phyloP scores from a whole-genome alignment of 2,329 filamentous ascomycete species.

The Coniochaeta sp. region DNA sequence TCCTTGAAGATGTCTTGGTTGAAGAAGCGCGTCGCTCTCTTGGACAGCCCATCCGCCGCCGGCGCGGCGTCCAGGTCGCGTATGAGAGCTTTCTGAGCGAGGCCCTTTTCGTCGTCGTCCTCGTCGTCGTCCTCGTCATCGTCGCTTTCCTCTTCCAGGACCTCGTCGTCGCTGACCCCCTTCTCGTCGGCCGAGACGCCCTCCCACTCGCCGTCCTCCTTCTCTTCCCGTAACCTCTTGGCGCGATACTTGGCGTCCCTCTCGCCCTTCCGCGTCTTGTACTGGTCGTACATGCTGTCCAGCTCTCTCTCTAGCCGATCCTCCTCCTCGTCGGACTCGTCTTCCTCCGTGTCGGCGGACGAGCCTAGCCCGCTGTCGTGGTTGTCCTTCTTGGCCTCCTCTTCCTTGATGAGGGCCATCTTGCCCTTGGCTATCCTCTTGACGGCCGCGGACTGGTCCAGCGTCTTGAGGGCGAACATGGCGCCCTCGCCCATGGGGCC shows the following conservation, averaged over 20 bases:
- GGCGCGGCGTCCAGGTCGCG: slow-evolving; percentile 54
- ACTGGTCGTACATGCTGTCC: slow-evolving; percentile 81
- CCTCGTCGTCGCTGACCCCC: slow-evolving; percentile 49
- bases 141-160: slow-evolving; percentile 54
- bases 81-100: slow-evolving; percentile 42
- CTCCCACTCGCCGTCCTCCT: slow-evolving; percentile 85
- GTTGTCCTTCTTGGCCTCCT: slow-evolving; percentile 48
- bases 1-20: slow-evolving; percentile 90
- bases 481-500: slow-evolving; percentile 72
- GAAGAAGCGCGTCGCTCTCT: slow-evolving; percentile 82
- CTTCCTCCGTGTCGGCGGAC: slow-evolving; percentile 49
- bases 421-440: slow-evolving; percentile 66
- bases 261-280: slow-evolving; percentile 71
- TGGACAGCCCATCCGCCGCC: slow-evolving; percentile 60
- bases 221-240: slow-evolving; percentile 77
- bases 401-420: slow-evolving; percentile 62
- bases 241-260: slow-evolving; percentile 82
- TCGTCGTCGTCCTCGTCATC: slow-evolving; percentile 53
- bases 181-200: slow-evolving; percentile 67
- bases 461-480: slow-evolving; percentile 78
- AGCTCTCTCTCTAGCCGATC: slow-evolving; percentile 79
- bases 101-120: slow-evolving; percentile 36
- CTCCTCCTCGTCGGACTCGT: slow-evolving; percentile 68
- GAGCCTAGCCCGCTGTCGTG: slow-evolving; percentile 51
- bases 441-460: slow-evolving; percentile 68